Evolutionary conservation across 805 yeast species (phyloP).

Genomic region (Ogataea ganodermae): DNA sequence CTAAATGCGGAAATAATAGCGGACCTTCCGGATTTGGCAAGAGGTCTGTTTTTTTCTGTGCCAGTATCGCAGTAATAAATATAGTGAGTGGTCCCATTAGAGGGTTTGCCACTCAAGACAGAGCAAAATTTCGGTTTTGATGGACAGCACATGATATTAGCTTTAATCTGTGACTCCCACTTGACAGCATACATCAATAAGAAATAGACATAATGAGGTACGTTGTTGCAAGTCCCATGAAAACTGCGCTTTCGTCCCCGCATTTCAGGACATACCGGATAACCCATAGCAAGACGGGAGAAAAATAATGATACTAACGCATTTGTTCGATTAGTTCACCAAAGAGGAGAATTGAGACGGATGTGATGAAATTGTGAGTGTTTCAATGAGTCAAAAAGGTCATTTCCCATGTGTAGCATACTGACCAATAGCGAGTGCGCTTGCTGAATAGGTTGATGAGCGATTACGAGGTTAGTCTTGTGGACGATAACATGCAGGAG

Average conservation of each 20-base stretch:
- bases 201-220: slow-evolving; percentile 12
- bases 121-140: not conserved
- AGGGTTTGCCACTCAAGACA: not conserved
- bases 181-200: not conserved
- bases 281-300: not conserved
- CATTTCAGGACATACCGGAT: not conserved
- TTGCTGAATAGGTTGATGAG: slow-evolving; percentile 68
- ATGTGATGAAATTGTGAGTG: slow-evolving; percentile 89
- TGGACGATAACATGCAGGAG: slow-evolving; percentile 84
- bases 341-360: slow-evolving; percentile 84
- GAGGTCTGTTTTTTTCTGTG: slow-evolving; percentile 1
- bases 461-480: slow-evolving; percentile 81
- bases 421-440: slow-evolving; percentile 7
- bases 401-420: not conserved
- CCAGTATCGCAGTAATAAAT: not conserved
- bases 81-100: not conserved
- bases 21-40: not conserved
- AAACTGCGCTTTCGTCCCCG: not conserved
- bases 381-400: no score
- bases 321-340: slow-evolving; percentile 47
- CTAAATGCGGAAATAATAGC: not conserved
- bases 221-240: slow-evolving; percentile 2
- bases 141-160: not conserved
- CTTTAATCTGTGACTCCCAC: not conserved
- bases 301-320: not conserved